Base-by-base conservation (phyloP, 345 rosid genomes). In the Arabidopsis arenosa region DNA sequence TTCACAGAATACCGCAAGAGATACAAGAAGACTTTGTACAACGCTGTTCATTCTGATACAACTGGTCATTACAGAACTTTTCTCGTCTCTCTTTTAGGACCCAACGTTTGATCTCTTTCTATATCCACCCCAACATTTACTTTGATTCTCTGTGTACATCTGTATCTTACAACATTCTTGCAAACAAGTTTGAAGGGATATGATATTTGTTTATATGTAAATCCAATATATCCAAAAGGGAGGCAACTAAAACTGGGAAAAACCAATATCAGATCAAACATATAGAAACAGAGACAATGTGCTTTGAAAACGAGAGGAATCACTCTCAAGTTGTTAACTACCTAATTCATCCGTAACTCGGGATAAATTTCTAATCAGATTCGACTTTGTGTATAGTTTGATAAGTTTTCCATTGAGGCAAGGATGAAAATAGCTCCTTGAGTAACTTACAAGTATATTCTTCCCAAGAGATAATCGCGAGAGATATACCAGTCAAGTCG, bases 361-460 rank as follows among this genome's bases (percentile, higher is more conserved):
- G 2, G 32, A 40, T 5, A 2, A 14, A 4, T 12, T 17, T 47
- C 59, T 53, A 63, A 6, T 18, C 48, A 2, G 58, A 72, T 70
- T 73, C 48, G 12, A 82, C 66, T 55, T 61, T 49, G 68, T 75
- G 83, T 62, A 89, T 78, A 37, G 85, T 78, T 56, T 83, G 84
- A 66, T 84, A 80, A 36, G 66, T 58, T 84, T 68, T 83, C 97
- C 96, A 92, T 9, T 74, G 61, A 17, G 97, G 87, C 70, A 90
- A 80, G 74, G 92, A 89, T 37, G 59, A 49, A n/a, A 72, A 56
- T 18, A 95, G 68, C 37, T 86, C 74, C 67, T 78, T 66, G 9
- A 64, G 81, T 69, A 88, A 82, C 80, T 79, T 83, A 33, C 44
- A 4, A 1, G 76, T 74, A 73, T 89, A 88, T 53, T 70, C 84